These are phyloP conservation scores for Aureobasidium sp. DNA, from an alignment of 2,329 filamentous ascomycete genomes.

Conservation along the genomic window DNA sequence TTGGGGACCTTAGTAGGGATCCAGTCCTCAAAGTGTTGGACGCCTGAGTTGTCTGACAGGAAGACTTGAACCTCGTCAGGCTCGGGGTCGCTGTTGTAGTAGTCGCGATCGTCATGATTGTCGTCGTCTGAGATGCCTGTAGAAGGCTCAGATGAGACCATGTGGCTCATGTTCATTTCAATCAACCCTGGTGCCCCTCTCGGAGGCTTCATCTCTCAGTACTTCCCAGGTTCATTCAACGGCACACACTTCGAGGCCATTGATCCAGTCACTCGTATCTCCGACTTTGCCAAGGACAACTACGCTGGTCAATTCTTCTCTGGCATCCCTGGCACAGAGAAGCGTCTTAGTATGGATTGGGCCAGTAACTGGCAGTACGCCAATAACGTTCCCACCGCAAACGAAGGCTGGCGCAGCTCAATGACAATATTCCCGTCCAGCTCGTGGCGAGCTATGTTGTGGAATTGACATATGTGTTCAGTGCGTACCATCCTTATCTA, in stretches of 20 bases:
- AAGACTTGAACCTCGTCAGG: no score
- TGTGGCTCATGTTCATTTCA: constrained; percentile 42
- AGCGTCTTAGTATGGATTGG: constrained; percentile 46
- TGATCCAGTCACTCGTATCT: constrained; percentile 29
- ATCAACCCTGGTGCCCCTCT: constrained; percentile 51
- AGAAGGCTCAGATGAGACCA: constrained; percentile 31
- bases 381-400: constrained; percentile 42
- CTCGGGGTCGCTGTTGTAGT: no score
- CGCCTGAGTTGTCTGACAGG: no score
- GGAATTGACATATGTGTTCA: no score
- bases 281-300: constrained; percentile 36
- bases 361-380: constrained; percentile 54
- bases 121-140: constrained; percentile 38
- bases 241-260: constrained; percentile 50
- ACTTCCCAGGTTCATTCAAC: constrained; percentile 53
- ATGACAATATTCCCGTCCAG: constrained; percentile 40
- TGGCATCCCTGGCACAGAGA: constrained; percentile 30
- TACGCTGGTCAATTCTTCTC: constrained; percentile 52
- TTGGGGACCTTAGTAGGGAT: no score
- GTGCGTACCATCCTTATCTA: no score
- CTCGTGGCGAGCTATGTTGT: no score
- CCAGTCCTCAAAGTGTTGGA: no score
- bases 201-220: constrained; percentile 48
- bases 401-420: constrained; percentile 44
- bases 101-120: no score